Percentiles rank a stretch among this genome's conserved stretches.
Conservation (phyloP, 2,329 filamentous ascomycete genomes). For the Talaromyces piceae region DNA sequence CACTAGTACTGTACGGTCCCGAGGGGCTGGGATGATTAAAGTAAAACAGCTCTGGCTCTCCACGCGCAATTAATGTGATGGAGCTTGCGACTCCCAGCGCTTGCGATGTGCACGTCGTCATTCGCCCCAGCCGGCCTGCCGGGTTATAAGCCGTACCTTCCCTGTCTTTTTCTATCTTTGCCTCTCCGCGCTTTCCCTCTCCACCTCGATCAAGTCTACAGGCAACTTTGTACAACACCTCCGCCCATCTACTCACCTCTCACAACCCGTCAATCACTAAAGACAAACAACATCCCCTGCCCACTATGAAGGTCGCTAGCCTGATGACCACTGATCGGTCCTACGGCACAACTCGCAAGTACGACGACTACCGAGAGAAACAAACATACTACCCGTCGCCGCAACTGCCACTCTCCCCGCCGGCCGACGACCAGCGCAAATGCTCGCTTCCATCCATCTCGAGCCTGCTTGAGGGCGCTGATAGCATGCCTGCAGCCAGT, state of each 20-base stretch:
- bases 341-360: conserved; percentile 13
- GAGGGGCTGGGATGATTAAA: neutral
- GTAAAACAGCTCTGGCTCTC: neutral
- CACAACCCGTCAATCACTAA: neutral
- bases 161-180: no score
- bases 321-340: conserved; percentile 10
- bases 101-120: neutral
- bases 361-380: conserved; percentile 17
- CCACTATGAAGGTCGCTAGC: conserved; percentile 11
- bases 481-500: conserved; percentile 45
- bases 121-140: neutral
- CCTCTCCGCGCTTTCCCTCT: no score
- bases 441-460: conserved; percentile 92
- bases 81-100: neutral
- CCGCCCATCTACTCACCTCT: neutral
- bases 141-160: neutral
- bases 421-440: conserved; percentile 54
- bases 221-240: neutral
- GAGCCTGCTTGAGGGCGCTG: conserved; percentile 75
- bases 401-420: conserved; percentile 32
- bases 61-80: neutral
- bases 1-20: neutral
- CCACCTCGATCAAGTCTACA: neutral
- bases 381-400: conserved; percentile 18
- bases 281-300: neutral